Evolutionary conservation across 345 rosid species (phyloP).

Genomic region (Acer negundo): DNA sequence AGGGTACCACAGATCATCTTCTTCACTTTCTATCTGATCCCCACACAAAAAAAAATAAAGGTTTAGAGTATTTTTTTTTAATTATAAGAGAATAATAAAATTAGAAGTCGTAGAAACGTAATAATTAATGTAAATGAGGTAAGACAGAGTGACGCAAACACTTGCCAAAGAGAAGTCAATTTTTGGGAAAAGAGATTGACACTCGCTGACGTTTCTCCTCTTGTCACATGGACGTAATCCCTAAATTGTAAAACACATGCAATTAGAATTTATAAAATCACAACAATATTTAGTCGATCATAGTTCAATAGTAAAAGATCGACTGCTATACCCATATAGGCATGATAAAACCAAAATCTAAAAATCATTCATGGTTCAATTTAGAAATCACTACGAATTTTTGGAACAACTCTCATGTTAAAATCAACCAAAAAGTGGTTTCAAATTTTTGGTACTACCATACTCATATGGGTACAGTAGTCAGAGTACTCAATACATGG

Average conservation of each 20-base stretch:
- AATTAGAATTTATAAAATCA: neutral
- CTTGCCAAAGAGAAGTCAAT: conserved; percentile 10
- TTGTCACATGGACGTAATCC: conserved; percentile 19
- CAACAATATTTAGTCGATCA: neutral
- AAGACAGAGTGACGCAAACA: neutral
- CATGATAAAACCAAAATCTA: no score
- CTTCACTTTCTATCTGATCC: conserved; percentile 65
- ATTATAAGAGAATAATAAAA: no score
- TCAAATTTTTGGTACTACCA: no score
- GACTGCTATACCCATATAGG: no score
- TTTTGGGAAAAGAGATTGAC: neutral
- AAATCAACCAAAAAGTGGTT: no score
- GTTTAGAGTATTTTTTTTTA: neutral
- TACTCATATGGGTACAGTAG: no score
- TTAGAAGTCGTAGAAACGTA: no score
- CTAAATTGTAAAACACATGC: neutral
- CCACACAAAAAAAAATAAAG: neutral
- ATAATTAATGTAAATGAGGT: no score
- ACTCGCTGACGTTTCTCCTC: conserved; percentile 16
- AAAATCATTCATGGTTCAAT: no score
- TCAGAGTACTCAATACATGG: no score
- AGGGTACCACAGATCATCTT: conserved; percentile 59
- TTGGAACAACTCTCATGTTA: no score
- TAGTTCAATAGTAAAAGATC: neutral
- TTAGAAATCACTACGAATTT: no score